These are phyloP conservation scores for Santalum album DNA, from an alignment of 164 flowering plant species.

Conservation along the genomic window DNA sequence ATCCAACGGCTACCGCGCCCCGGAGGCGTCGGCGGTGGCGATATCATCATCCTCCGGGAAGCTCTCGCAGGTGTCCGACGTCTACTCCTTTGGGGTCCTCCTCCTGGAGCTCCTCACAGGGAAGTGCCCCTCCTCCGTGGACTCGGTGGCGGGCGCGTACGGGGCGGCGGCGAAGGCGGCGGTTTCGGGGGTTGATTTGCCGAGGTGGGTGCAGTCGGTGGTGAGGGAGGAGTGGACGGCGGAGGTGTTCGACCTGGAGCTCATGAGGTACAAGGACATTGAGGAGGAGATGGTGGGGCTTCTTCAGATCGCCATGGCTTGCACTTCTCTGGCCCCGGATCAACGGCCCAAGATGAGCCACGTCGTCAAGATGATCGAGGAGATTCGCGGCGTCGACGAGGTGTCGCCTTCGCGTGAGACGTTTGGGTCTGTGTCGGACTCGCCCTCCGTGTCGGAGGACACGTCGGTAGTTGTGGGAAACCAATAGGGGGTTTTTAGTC, in stretches of 20 bases:
- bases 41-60: conserved; percentile 39
- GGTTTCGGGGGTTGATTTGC: conserved; percentile 48
- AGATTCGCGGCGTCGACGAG: conserved; percentile 59
- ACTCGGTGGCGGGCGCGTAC: conserved; percentile 5
- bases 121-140: conserved; percentile 39
- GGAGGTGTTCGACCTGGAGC: conserved; percentile 88
- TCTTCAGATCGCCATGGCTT: conserved; percentile 70
- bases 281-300: conserved; percentile 93
- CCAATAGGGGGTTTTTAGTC: no score
- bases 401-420: conserved; percentile 53
- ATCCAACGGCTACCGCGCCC: conserved; percentile 72
- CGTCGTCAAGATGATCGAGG: conserved; percentile 73
- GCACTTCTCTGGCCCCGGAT: conserved; percentile 51
- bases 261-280: conserved; percentile 80
- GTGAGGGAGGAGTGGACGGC: conserved; percentile 98
- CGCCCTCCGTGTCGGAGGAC: conserved; percentile 58
- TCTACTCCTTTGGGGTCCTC: conserved; percentile 73
- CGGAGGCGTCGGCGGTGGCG: conserved; percentile 24
- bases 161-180: conserved; percentile 11
- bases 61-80: conserved; percentile 57
- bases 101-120: conserved; percentile 68
- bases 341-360: conserved; percentile 62
- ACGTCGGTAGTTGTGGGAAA: no score
- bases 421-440: conserved; percentile 52
- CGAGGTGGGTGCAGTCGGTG: conserved; percentile 87